Evolutionary conservation across 2,329 filamentous ascomycete genomes (phyloP).

Genomic region (Knoxdaviesia capensis): DNA sequence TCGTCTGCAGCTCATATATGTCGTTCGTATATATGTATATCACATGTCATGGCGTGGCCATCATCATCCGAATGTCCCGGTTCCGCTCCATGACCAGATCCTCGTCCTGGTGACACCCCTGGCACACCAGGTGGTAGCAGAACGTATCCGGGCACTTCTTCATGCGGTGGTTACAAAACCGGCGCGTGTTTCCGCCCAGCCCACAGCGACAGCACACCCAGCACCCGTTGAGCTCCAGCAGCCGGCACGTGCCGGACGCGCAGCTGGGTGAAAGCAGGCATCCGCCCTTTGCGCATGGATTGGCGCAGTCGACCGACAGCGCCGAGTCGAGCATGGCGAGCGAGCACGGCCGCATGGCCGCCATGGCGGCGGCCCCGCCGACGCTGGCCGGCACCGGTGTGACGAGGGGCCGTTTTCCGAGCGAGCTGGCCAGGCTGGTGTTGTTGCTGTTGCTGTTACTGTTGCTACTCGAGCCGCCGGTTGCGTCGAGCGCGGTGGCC

Average conservation of each 20-base stretch:
- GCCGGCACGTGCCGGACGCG: slow-evolving; percentile 24
- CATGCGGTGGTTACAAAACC: slow-evolving; percentile 24
- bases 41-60: neutral
- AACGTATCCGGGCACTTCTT: slow-evolving; percentile 25
- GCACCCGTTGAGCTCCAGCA: slow-evolving; percentile 23
- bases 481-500: no score
- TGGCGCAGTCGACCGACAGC: slow-evolving; percentile 15
- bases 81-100: no score
- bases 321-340: slow-evolving; percentile 11
- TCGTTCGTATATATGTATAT: no score
- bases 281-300: slow-evolving; percentile 23
- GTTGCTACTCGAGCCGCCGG: slow-evolving; percentile 12
- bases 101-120: slow-evolving; percentile 17
- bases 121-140: slow-evolving; percentile 31
- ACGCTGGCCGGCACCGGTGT: no score
- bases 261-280: slow-evolving; percentile 26
- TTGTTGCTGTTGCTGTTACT: slow-evolving; percentile 5
- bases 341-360: slow-evolving; percentile 7
- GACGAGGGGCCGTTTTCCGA: no score
- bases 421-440: no score
- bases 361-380: slow-evolving; percentile 5
- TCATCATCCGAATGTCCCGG: no score
- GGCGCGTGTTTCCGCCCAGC: slow-evolving; percentile 22
- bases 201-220: slow-evolving; percentile 31
- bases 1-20: no score